Conservation (phyloP, 176 grass and related monocot species). For the Panicum miliaceum region DNA sequence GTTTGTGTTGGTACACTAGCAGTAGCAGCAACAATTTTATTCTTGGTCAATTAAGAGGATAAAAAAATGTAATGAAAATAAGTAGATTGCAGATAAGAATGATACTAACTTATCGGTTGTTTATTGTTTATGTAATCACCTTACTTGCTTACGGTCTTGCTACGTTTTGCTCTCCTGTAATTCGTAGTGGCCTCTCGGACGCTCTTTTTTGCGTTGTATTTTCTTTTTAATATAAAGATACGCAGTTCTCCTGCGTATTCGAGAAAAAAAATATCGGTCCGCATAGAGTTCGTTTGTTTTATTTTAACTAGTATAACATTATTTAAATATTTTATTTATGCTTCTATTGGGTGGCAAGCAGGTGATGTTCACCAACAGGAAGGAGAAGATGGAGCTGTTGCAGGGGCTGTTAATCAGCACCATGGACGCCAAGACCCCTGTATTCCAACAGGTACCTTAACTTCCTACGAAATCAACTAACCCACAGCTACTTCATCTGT, state of each 20-base stretch:
- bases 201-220: too few relatives aligned
- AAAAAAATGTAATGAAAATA: background rate
- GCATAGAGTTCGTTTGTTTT: background rate
- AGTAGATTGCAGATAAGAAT: background rate
- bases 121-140: too few relatives aligned
- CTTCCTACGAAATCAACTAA: background rate
- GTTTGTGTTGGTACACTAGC: background rate
- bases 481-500: slow-evolving; percentile 22
- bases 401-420: slow-evolving; percentile 78
- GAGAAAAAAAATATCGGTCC: too few relatives aligned
- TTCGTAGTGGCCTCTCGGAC: too few relatives aligned
- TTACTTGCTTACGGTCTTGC: too few relatives aligned
- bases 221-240: too few relatives aligned
- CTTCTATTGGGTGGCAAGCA: slow-evolving; percentile 35
- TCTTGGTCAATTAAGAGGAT: background rate
- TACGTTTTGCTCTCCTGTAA: too few relatives aligned
- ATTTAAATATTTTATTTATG: too few relatives aligned
- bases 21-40: background rate
- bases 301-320: background rate
- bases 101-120: too few relatives aligned
- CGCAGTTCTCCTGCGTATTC: too few relatives aligned
- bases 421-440: slow-evolving; percentile 69
- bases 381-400: slow-evolving; percentile 80
- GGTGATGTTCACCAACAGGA: slow-evolving; percentile 81
- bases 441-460: slow-evolving; percentile 62